Evolutionary conservation across 176 grass and related monocot species (phyloP).

Genomic region (Thinopyrum elongatum): DNA sequence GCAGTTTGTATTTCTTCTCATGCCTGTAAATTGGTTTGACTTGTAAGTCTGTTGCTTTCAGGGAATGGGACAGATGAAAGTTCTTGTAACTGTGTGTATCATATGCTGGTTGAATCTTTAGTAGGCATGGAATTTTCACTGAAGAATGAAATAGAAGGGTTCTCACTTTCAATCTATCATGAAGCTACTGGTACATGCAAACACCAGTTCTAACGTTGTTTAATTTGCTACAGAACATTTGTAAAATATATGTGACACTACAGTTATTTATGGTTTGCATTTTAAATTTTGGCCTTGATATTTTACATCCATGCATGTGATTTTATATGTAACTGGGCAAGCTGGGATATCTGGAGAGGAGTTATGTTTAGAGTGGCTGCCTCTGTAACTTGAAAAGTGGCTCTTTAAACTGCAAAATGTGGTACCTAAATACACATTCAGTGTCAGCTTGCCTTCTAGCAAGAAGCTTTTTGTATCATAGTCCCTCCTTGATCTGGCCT

Average conservation of each 20-base stretch:
- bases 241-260: neutral
- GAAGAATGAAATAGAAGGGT: conserved; percentile 47
- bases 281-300: neutral
- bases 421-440: neutral
- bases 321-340: conserved; percentile 14
- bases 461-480: neutral
- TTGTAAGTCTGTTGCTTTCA: conserved; percentile 30
- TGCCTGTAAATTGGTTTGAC: conserved; percentile 27
- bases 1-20: neutral
- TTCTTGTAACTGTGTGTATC: conserved; percentile 37
- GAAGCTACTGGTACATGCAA: conserved; percentile 69
- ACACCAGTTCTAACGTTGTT: conserved; percentile 15
- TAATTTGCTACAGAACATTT: conserved; percentile 4
- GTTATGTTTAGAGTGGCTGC: neutral
- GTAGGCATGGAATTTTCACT: conserved; percentile 68
- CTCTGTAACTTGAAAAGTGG: conserved; percentile 8
- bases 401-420: neutral
- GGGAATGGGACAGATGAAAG: conserved; percentile 35
- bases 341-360: neutral
- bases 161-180: conserved; percentile 48
- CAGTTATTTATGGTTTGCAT: neutral
- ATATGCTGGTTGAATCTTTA: conserved; percentile 50
- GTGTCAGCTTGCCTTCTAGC: neutral
- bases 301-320: neutral
- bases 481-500: neutral